Conservation (phyloP, 2,329 filamentous ascomycete species). For the Stromatinia cepivora region DNA sequence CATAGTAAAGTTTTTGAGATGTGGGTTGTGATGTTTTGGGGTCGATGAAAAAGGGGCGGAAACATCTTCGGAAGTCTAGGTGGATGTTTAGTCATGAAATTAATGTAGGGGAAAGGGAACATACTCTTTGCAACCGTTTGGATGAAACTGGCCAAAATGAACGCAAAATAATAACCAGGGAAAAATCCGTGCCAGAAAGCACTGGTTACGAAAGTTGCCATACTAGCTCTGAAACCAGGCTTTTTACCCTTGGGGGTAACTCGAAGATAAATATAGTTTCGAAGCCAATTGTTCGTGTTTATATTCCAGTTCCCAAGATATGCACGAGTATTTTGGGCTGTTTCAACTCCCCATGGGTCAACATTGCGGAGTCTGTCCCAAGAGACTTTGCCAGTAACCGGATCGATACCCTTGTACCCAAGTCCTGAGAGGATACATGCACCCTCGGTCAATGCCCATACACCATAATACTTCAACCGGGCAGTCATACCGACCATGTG, state of each 20-base stretch:
- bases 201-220: slow-evolving; percentile 92
- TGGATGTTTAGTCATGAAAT: slow-evolving; percentile 7
- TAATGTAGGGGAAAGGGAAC: slow-evolving; percentile 41
- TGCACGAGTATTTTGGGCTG: slow-evolving; percentile 87
- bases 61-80: slow-evolving; percentile 79
- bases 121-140: slow-evolving; percentile 93
- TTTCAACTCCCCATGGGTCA: slow-evolving; percentile 79
- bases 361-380: slow-evolving; percentile 94
- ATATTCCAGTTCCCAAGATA: slow-evolving; percentile 97
- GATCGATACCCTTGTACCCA: slow-evolving; percentile 91
- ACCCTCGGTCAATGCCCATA: slow-evolving; percentile 91
- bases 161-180: slow-evolving; percentile 91
- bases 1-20: slow-evolving; percentile 80
- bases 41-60: slow-evolving; percentile 91
- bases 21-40: slow-evolving; percentile 69
- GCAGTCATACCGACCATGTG: slow-evolving; percentile 82
- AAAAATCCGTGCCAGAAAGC: slow-evolving; percentile 99
- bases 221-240: slow-evolving; percentile 88
- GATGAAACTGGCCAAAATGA: slow-evolving; percentile 84
- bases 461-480: slow-evolving; percentile 93
- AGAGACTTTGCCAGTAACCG: slow-evolving; percentile 76
- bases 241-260: slow-evolving; percentile 96
- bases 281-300: slow-evolving; percentile 95
- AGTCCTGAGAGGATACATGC: slow-evolving; percentile 91
- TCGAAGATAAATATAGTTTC: slow-evolving; percentile 92